Base-by-base conservation (phyloP, 2,329 filamentous ascomycete genomes). In the Raffaelea ambrosiae region DNA sequence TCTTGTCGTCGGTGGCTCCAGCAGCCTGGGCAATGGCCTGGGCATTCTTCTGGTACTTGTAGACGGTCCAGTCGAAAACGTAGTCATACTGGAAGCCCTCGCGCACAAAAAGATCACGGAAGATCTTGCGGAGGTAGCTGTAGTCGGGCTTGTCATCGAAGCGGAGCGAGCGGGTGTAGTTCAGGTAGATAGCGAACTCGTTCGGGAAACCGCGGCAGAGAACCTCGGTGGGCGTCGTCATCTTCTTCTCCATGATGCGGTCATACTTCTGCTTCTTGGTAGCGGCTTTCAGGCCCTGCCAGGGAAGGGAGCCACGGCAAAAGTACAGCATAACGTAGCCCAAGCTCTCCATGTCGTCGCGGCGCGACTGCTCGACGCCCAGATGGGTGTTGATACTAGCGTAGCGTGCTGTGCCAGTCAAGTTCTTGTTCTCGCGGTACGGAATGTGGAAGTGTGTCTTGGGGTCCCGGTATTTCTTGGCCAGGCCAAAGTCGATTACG, bases 181-280 rank as follows among this genome's bases (percentile, higher is more conserved):
- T 97, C 55, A 98, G 80, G 70, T 98, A 98, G 69, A 97, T 97
- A 74, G 91, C 90, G 61, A 98, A 98, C 73, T 98, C 93, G 69
- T 97, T 96, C 60, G 93, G 93, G 77, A 98, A 97, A 58, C 93
- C 93, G 67, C 91, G 89, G 83, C 93, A 98, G 44, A 98, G 87
- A 43, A 96, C 90, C 72, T 98, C 91, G 59, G 91, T 97, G 9
- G 93, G 90, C 3, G 93, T 98, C 14, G 93, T 98, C 93, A 97
- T 97, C 88, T 98, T 98, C 84, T 98, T 98, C 79, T 98, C 93
- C 91, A 97, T 97, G 73, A 98, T 98, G 56, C 91, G 83, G 72
- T 98, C 93, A 66, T 98, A 97, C 77, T 98, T 98, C 76, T 97
- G 91, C 84, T 96, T 96, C 83, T 96, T 96, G 57, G 90, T 96